Evolutionary conservation across 331 rosid species (phyloP), one percentile per base, ranked within the genome.

Genomic region (Acacia pycnantha): DNA sequence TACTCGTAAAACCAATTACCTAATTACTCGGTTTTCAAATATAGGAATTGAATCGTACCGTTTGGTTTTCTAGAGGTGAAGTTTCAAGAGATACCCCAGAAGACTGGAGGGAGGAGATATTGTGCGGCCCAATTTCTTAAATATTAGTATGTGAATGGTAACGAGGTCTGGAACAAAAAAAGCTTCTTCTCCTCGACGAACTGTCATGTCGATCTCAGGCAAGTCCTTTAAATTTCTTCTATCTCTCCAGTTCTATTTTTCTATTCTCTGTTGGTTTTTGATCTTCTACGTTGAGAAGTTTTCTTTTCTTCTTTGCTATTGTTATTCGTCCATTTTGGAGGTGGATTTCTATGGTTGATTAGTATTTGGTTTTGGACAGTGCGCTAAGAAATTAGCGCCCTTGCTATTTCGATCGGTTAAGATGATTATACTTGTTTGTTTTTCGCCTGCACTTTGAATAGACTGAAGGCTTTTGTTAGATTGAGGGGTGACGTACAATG

Each of bases 81-180:
- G 40, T 77, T 66, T 62, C 64, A 24, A 56, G 64, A 44, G 58
- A 46, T 16, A 46, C 14, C 59, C 59, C 50, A 26, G 33, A 37
- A 48, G 37, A 68, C 0, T 9, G 33, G 29, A 18, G 8, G 8
- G 3, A 43, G 33, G 26, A 16, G 74, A 64, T 71, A 48, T 31
- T 64, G 40, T 66, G 35, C 18, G 12, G 79, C 76, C 11, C 37
- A 4, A 4, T 41, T n/a, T 43, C n/a, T 70, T 70, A 2, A 40
- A 21, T 76, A 77, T 70, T 77, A 77, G 84, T 53, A 82, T 74
- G 89, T 78, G 84, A 78, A 80, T 78, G 73, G 48, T n/a, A 84
- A 90, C 90, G 94, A 92, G 89, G 78, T 88, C 91, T 59, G 85
- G 67, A 72, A 87, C 70, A 78, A 64, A 67, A 83, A 67, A 84